Base-by-base conservation (phyloP, 2,329 filamentous ascomycete genomes). In the Cladophialophora chaetospira region DNA sequence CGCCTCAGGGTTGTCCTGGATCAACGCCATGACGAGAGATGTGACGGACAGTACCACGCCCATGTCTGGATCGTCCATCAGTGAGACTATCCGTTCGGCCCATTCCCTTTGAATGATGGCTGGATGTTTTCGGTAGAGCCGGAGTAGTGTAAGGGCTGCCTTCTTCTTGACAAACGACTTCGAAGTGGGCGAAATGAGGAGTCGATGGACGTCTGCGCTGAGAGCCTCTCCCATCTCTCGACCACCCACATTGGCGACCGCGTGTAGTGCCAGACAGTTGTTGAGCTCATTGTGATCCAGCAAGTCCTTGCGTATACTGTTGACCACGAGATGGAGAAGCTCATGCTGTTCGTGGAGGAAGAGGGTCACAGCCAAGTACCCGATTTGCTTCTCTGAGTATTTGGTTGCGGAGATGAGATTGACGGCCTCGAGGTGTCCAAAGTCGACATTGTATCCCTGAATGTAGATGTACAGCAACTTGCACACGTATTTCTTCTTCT, bases 401-500 rank as follows among this genome's bases (percentile, higher is more conserved):
- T 97, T 99, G 70, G 82, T 91, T 54, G 93, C 91, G 25, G 93
- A 97, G 66, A 99, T 95, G 69, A 99, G 84, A 71, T 97, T 97
- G 71, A 99, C 93, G 29, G 95, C 95, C 77, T 99, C 94, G 65
- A 99, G 85, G 72, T 99, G 94, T 54, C 94, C 94, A 74, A 99
- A 99, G 73, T 97, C 95, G 75, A 99, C 93, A 72, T 99, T 93
- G 88, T 94, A 99, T 46, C 94, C 94, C 64, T 99, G 84, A 59
- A 99, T 99, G 75, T 99, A 99, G 69, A 99, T 97, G 74, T 99
- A 99, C 61, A 99, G 81, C 66, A 99, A 85, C 86, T 99, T 99
- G 89, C 94, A 99, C 65, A 99, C 94, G 72, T 99, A 99, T 88
- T 99, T 99, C 83, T 99, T 99, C 81, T 95, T 97, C 80, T 97